These are phyloP conservation scores for Pistacia vera DNA, from an alignment of 345 rosid genomes.

Conservation along the genomic window DNA sequence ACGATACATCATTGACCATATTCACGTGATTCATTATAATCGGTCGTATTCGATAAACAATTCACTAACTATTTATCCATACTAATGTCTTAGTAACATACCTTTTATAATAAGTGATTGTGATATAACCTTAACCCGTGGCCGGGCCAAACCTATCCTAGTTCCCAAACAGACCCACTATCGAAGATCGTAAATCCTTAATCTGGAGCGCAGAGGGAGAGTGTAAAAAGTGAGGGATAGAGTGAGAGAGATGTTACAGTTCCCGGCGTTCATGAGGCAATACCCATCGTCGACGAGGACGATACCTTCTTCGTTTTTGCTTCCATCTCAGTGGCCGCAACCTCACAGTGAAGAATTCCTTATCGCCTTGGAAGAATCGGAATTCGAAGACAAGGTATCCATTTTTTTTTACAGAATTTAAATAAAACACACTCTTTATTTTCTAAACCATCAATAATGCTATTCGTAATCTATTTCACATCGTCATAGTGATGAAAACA, in stretches of 20 bases:
- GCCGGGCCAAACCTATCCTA: not conserved
- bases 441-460: not conserved
- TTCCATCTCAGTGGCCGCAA: constrained; percentile 78
- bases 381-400: constrained; percentile 70
- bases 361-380: constrained; percentile 90
- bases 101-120: not conserved
- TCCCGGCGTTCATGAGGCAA: constrained; percentile 79
- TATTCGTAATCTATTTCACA: not conserved
- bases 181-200: too few species aligned
- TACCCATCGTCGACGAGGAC: constrained; percentile 64
- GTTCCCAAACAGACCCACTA: not conserved
- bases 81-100: too few species aligned
- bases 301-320: constrained; percentile 62
- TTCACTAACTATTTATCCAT: too few species aligned
- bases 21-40: too few species aligned
- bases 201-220: too few species aligned
- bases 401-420: too few species aligned
- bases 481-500: not conserved
- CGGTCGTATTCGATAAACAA: too few species aligned
- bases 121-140: not conserved
- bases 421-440: too few species aligned
- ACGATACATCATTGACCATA: too few species aligned
- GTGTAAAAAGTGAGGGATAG: not conserved
- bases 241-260: constrained; percentile 67
- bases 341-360: constrained; percentile 76